phyloP scores from a whole-genome alignment of 2,329 filamentous ascomycete genomes.

The Lasiodiplodia sp. region DNA sequence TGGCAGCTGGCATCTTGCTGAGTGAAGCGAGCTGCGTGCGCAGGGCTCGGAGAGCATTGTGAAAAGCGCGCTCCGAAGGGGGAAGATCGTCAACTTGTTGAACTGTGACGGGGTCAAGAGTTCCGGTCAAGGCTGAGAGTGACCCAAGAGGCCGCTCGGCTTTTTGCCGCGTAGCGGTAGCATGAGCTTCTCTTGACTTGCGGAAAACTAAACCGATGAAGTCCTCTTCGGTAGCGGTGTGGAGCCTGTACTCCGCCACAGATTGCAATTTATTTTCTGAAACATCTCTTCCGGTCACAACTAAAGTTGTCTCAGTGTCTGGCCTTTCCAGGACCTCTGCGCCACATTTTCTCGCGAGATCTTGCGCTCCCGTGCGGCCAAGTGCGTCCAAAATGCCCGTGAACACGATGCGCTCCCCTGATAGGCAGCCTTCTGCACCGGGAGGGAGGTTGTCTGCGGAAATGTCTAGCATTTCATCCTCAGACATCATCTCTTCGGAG shows the following conservation, averaged over 20 bases:
- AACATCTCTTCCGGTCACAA: slow-evolving; percentile 15
- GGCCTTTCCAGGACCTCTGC: slow-evolving; percentile 1
- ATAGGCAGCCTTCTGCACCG: background rate
- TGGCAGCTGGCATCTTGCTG: background rate
- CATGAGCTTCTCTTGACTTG: background rate
- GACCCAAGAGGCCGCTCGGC: background rate
- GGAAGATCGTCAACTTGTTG: background rate
- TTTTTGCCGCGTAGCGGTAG: background rate
- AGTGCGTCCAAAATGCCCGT: slow-evolving; percentile 16
- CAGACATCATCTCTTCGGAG: background rate
- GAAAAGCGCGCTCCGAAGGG: background rate
- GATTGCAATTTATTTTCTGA: slow-evolving; percentile 9
- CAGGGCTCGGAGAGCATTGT: slow-evolving; percentile 14
- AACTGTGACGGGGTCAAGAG: background rate
- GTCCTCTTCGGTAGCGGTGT: background rate
- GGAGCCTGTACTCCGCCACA: background rate
- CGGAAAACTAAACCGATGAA: background rate
- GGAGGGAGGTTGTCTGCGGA: slow-evolving; percentile 2
- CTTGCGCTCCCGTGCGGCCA: background rate
- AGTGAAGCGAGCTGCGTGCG: background rate
- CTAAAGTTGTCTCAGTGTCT: background rate
- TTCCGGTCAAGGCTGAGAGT: background rate
- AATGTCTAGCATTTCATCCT: slow-evolving; percentile 3
- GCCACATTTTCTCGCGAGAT: slow-evolving; percentile 5
- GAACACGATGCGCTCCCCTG: background rate